Percentiles rank a stretch among this genome's conserved stretches.
Conservation (phyloP, 169 alveolate genomes). For the Pseudocohnilembus persalinus region DNA sequence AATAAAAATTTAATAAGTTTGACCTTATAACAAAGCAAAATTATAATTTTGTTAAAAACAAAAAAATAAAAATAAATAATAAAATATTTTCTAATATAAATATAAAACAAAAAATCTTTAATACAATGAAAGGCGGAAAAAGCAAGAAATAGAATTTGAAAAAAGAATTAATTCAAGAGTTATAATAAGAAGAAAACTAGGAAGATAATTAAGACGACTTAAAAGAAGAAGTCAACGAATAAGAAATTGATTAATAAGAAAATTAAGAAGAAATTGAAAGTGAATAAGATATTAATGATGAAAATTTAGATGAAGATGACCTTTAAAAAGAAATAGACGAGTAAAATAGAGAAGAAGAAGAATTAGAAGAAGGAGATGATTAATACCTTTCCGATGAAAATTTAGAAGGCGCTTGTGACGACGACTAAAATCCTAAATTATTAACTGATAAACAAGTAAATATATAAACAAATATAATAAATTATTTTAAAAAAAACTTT, state of each 20-base stretch:
- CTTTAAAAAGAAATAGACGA: not conserved
- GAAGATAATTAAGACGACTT: not conserved
- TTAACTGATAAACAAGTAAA: not conserved
- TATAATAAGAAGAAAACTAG: not conserved
- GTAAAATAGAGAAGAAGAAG: constrained; percentile 30
- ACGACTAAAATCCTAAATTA: not conserved
- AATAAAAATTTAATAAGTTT: too few relatives aligned
- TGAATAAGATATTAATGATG: not conserved
- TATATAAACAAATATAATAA: not conserved
- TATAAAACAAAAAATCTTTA: too few relatives aligned
- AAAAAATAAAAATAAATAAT: too few relatives aligned
- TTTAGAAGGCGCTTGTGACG: not conserved
- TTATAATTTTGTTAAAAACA: too few relatives aligned
- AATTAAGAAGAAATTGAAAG: not conserved
- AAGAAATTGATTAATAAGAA: too few relatives aligned
- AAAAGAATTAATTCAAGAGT: too few relatives aligned
- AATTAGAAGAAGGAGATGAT: constrained; percentile 27
- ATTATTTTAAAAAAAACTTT: not conserved
- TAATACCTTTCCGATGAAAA: constrained; percentile 12
- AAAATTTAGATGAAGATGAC: constrained; percentile 13
- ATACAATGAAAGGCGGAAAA: not conserved
- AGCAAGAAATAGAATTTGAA: too few relatives aligned
- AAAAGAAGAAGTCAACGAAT: not conserved
- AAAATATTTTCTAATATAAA: too few relatives aligned
- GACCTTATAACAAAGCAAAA: too few relatives aligned